Conservation (phyloP, 108 stramenopile genomes). For the Cyclotella baltica region DNA sequence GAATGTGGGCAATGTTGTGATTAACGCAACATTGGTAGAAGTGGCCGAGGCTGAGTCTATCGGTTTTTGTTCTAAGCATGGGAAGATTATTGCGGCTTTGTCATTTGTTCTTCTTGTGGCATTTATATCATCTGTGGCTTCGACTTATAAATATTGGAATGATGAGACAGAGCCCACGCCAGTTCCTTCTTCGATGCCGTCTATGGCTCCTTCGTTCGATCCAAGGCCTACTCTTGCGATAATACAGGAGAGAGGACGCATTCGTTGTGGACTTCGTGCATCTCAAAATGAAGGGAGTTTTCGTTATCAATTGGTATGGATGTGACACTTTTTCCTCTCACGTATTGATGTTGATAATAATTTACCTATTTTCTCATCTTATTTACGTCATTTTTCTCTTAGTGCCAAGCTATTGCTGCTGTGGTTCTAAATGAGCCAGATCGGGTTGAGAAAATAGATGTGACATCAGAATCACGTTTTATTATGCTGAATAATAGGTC, state of each 20-base stretch:
- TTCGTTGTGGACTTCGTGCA: conserved; percentile 16
- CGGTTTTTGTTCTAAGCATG: not conserved
- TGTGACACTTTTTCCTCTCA: too few species aligned
- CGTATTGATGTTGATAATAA: too few species aligned
- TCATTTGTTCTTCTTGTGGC: not conserved
- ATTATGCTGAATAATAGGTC: not conserved
- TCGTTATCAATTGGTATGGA: conserved; percentile 10
- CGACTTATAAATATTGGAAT: not conserved
- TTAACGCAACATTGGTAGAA: conserved; percentile 26
- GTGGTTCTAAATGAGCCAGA: not conserved
- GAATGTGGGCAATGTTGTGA: not conserved
- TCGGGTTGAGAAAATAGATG: not conserved
- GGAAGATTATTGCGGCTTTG: not conserved
- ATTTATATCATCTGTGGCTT: not conserved
- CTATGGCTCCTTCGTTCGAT: conserved; percentile 12
- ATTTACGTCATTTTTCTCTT: not conserved
- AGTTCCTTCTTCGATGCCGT: conserved; percentile 6
- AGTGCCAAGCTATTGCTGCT: conserved; percentile 21
- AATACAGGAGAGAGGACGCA: conserved; percentile 10
- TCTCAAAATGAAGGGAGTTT: not conserved
- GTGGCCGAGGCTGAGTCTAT: not conserved
- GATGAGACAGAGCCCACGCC: not conserved
- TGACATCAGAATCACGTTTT: conserved; percentile 1
- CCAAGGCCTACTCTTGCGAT: conserved; percentile 23
- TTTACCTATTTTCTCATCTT: too few species aligned